Conservation (phyloP, 176 grass and related monocot genomes). For the Elymus sibiricus region DNA sequence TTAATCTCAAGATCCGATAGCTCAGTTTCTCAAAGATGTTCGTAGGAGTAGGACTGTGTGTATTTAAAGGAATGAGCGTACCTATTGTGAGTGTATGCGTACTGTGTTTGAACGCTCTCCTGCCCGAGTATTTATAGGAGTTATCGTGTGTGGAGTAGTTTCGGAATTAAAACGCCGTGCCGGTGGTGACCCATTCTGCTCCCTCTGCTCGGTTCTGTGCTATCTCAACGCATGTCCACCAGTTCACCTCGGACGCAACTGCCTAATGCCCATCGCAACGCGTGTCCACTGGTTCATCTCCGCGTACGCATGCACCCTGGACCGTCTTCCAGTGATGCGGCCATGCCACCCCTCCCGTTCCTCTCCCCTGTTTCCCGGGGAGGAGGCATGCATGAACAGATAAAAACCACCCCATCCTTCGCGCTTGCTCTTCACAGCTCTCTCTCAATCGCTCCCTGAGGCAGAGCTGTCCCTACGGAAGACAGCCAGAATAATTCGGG, state of each 20-base stretch:
- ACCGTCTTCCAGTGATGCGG: not conserved
- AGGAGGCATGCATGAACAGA: not conserved
- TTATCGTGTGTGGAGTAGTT: no score
- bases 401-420: conserved; percentile 19
- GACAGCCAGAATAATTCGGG: conserved; percentile 32
- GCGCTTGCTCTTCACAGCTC: conserved; percentile 43
- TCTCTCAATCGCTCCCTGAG: conserved; percentile 52
- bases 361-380: not conserved
- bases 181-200: not conserved
- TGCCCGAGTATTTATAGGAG: no score
- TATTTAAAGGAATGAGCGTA: no score
- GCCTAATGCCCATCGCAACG: not conserved
- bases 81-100: no score
- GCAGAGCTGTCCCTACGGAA: conserved; percentile 42
- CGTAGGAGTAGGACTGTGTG: no score
- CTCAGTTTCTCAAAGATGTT: no score
- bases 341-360: not conserved
- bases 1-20: no score
- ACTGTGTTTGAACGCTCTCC: no score
- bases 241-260: conserved; percentile 2
- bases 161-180: no score
- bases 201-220: not conserved
- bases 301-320: not conserved
- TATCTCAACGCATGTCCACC: not conserved
- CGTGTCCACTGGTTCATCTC: not conserved